Evolutionary conservation across 345 rosid genomes (phyloP).

Genomic region (Melaleuca quinquenervia): DNA sequence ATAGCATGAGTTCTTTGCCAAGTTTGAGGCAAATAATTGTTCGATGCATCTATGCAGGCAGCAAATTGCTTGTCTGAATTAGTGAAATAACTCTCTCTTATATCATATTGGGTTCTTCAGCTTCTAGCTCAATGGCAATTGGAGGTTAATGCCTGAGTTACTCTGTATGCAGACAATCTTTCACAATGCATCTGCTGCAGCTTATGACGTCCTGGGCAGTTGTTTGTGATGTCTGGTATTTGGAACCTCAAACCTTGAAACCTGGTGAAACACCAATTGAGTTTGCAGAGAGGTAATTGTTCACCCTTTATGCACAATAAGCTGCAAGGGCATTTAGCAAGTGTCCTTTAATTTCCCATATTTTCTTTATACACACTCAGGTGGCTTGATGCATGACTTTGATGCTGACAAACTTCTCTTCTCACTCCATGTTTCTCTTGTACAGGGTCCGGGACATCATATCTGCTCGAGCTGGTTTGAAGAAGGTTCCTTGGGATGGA

Average conservation of each 20-base stretch:
- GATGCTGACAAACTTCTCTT: not conserved
- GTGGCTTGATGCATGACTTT: not conserved
- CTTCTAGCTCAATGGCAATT: not conserved
- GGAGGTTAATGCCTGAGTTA: not conserved
- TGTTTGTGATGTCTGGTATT: constrained; percentile 98
- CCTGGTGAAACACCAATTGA: constrained; percentile 88
- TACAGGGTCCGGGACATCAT: constrained; percentile 86
- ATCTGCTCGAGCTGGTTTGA: constrained; percentile 85
- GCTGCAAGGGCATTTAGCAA: not conserved
- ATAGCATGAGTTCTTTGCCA: not conserved
- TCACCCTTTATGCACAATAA: not conserved
- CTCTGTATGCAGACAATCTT: constrained; percentile 68
- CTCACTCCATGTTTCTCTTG: not conserved
- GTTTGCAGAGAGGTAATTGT: constrained; percentile 87
- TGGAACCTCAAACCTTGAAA: constrained; percentile 82
- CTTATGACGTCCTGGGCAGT: constrained; percentile 99
- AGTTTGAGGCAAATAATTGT: not conserved
- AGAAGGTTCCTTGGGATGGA: constrained; percentile 99
- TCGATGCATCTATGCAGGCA: not conserved
- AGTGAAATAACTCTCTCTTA: not conserved
- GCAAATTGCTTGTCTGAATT: not conserved
- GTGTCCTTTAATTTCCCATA: not conserved
- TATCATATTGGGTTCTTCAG: not conserved
- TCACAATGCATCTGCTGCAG: constrained; percentile 91
- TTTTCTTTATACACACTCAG: not conserved